Evolutionary conservation across 2,329 filamentous ascomycete species (phyloP), one percentile per base, ranked within the genome.

Genomic region (Curvularia sp.): DNA sequence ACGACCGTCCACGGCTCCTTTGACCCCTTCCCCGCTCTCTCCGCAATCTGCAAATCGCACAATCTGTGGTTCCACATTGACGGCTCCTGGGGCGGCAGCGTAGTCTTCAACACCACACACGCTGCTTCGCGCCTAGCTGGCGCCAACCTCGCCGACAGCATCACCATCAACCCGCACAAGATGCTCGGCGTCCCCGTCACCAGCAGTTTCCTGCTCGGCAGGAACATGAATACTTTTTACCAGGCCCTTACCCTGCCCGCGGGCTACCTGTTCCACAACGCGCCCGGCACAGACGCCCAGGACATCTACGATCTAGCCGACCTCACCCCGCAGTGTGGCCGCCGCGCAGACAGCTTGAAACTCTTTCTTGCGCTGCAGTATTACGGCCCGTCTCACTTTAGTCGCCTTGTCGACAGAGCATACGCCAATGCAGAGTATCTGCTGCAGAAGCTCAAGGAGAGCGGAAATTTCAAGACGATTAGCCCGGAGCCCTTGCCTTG

Each of bases 101-200:
- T 91, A 58, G 83, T 91, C 64, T 97, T 98, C 68, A 71, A 70
- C 61, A 13, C 53, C 79, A 90, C 87, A 0, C 69, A 82, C n/a
- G 64, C 90, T 42, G 80, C 80, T 45, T 68, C 79, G 53, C 91
- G 92, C 72, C 80, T 98, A 9, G 76, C 80, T 1, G 94, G 94
- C 13, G 81, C 85, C 2, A 83, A 93, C 43, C 83, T 89, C 39
- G 95, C 93, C 9, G 85, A 97, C 77, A 92, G 88, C 13, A 81
- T 98, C 38, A 92, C 93, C 1, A 86, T 97, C 53, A 98, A 96
- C 77, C 93, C 95, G 56, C 95, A 99, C 80, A 98, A 98, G 80
- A 98, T 98, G 95, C 85, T 98, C 73, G 92, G 92, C 57, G 91
- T 92, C 2, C 94, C 95, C 0, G 81, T 96, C 39, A 97, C 93